Evolutionary conservation across 495 filamentous ascomycete species (phyloP).

Genomic region (Hypomontagnella submonticulosa): DNA sequence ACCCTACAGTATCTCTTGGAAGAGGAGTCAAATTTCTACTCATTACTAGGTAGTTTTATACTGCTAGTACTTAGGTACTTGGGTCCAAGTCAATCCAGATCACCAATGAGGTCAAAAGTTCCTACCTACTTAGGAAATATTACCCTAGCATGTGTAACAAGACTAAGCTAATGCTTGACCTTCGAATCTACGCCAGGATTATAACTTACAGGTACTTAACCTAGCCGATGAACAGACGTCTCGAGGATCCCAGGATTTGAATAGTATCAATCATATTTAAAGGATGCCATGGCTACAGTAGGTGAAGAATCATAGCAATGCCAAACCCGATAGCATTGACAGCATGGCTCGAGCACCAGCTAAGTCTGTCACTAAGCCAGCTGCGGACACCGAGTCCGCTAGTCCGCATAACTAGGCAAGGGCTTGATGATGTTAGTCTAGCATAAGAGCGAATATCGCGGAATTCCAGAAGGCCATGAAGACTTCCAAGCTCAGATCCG

Average conservation of each 20-base stretch:
- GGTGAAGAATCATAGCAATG: neutral
- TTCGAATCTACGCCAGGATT: too few species aligned
- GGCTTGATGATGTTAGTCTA: constrained; percentile 2
- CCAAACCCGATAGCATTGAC: constrained; percentile 18
- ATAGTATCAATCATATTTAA: neutral
- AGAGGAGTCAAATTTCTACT: too few species aligned
- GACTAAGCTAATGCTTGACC: too few species aligned
- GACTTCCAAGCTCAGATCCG: neutral
- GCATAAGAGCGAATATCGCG: constrained; percentile 5
- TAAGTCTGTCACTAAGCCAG: constrained; percentile 15
- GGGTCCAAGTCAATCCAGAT: neutral
- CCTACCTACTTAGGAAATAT: neutral
- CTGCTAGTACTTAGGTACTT: too few species aligned
- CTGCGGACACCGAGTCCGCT: constrained; percentile 39
- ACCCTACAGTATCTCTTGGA: too few species aligned
- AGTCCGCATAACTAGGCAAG: constrained; percentile 22
- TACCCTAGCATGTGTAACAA: too few species aligned
- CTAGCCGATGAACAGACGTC: constrained; percentile 1
- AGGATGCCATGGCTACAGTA: neutral
- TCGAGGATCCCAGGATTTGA: neutral
- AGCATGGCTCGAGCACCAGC: constrained; percentile 9
- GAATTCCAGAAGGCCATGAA: constrained; percentile 9
- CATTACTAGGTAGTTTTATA: too few species aligned
- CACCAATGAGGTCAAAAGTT: constrained; percentile 7
- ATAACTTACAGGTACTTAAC: neutral